Evolutionary conservation across 176 grass and related monocot species (phyloP).

Genomic region (Urochloa ruziziensis): DNA sequence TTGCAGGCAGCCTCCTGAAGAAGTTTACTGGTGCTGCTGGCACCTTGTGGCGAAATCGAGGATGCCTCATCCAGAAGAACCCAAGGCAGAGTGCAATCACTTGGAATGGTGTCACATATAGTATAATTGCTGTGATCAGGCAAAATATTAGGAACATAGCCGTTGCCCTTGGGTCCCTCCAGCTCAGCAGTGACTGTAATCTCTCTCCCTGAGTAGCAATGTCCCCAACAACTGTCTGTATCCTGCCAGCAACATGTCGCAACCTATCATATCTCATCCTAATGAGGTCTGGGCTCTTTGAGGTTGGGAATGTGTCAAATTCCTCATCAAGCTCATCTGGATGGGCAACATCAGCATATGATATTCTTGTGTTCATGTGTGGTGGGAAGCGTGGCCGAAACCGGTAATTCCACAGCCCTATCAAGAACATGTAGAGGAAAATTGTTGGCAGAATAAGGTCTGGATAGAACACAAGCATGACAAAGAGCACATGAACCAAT

Average conservation of each 20-base stretch:
- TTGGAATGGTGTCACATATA: conserved; percentile 69
- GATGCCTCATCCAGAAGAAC: conserved; percentile 92
- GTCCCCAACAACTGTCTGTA: conserved; percentile 87
- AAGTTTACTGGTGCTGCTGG: conserved; percentile 65
- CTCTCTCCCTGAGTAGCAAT: conserved; percentile 91
- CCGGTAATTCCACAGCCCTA: conserved; percentile 78
- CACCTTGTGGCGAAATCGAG: conserved; percentile 75
- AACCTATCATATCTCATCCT: conserved; percentile 84
- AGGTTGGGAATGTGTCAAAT: conserved; percentile 88
- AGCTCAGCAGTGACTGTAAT: conserved; percentile 74
- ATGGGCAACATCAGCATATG: conserved; percentile 51
- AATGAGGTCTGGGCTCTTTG: conserved; percentile 46
- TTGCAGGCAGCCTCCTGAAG: conserved; percentile 89
- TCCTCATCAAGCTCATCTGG: conserved; percentile 95
- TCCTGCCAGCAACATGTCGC: conserved; percentile 68
- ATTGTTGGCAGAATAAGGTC: conserved; percentile 89
- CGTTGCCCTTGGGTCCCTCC: conserved; percentile 93
- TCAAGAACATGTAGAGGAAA: conserved; percentile 91
- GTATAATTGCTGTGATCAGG: conserved; percentile 45
- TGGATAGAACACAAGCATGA: conserved; percentile 86
- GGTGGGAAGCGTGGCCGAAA: conserved; percentile 74
- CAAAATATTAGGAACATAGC: conserved; percentile 82
- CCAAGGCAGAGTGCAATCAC: conserved; percentile 50
- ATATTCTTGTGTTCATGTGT: conserved; percentile 81
- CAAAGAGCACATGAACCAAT: conserved; percentile 69